phyloP scores from a whole-genome alignment of 1,284 basidiomycete genomes.

The Sporisorium iseilematis-ciliati region DNA sequence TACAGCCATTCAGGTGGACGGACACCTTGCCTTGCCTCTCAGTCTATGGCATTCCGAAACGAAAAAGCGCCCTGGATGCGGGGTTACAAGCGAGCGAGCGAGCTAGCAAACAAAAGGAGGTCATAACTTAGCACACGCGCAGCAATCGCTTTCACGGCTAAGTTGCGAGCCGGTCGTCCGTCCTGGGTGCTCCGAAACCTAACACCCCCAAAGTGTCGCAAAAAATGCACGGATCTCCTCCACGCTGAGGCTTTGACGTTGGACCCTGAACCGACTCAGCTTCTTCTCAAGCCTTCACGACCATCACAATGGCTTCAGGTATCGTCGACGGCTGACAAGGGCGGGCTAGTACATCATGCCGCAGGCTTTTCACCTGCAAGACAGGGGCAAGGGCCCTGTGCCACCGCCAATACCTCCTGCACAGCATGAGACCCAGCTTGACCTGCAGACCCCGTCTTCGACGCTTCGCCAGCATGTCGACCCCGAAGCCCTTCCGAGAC shows the following conservation, averaged over 20 bases:
- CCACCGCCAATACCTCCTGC: neutral
- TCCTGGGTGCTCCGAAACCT: neutral
- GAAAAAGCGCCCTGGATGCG: neutral
- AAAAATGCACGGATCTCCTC: slow-evolving; percentile 6
- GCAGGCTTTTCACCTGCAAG: slow-evolving; percentile 5
- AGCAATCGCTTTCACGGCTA: slow-evolving; percentile 27
- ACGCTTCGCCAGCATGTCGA: slow-evolving; percentile 40
- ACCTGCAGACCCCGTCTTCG: slow-evolving; percentile 30
- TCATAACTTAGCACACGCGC: neutral
- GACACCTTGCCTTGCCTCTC: neutral
- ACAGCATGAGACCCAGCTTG: slow-evolving; percentile 7
- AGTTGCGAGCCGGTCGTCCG: slow-evolving; percentile 2
- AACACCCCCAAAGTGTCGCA: neutral
- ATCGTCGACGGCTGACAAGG: neutral
- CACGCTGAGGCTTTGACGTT: neutral
- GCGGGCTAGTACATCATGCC: slow-evolving; percentile 11
- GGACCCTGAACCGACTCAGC: slow-evolving; percentile 20
- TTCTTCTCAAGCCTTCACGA: neutral
- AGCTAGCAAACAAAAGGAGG: slow-evolving; percentile 1
- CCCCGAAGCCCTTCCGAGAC: slow-evolving; percentile 33
- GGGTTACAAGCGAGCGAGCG: slow-evolving; percentile 3
- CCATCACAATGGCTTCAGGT: neutral
- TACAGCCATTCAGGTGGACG: neutral
- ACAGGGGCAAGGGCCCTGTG: no score
- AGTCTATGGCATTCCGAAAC: neutral